Evolutionary conservation across 2,329 filamentous ascomycete species (phyloP), one percentile per base, ranked within the genome.

Genomic region (Bisporella sp.): DNA sequence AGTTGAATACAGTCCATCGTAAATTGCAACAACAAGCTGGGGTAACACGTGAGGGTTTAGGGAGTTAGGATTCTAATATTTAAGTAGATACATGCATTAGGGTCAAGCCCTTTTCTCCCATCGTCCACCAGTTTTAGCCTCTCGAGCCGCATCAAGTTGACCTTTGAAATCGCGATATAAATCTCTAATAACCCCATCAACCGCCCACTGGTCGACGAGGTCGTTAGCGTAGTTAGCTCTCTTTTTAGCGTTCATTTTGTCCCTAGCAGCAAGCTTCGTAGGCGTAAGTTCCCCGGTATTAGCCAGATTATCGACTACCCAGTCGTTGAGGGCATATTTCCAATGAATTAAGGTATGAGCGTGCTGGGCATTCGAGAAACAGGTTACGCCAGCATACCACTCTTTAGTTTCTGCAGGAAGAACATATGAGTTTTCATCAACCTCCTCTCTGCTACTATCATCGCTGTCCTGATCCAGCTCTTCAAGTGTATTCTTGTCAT

Each of bases 331-430:
- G 43, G 82, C 78, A 53, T 78, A 79, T 50, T 84, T 84, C 88
- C 88, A 91, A 67, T 93, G 88, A 4, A 81, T 75, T 4, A 92
- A 73, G 1, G 76, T 77, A 62, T 92, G 87, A 0, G 85, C 84
- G 39, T 83, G 83, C 56, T 81, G 73, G 0, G 87, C 86, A 57
- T 84, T 85, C 32, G 70, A 68, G 60, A 76, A 78, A 69, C 82
- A 87, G 48, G n/a, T 28, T 6, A n/a, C 71, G 55, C 81, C 81
- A 2, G 80, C 65, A 52, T 73, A 74, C 66, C 76, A 84, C 30
- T 70, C 69, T 2, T 58, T 71, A 13, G 68, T 64, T 41, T 70
- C 68, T 1, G 71, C 62, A 0, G 73, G 69, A 4, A 82, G 57
- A 8, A 63, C 41, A 45, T 71, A 66, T 3, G 75, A 77, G 45